Percentiles rank a stretch among this genome's conserved stretches.
Evolutionary conservation across 2,329 filamentous ascomycete genomes (phyloP).

Genomic region (Anthostomella pinea): DNA sequence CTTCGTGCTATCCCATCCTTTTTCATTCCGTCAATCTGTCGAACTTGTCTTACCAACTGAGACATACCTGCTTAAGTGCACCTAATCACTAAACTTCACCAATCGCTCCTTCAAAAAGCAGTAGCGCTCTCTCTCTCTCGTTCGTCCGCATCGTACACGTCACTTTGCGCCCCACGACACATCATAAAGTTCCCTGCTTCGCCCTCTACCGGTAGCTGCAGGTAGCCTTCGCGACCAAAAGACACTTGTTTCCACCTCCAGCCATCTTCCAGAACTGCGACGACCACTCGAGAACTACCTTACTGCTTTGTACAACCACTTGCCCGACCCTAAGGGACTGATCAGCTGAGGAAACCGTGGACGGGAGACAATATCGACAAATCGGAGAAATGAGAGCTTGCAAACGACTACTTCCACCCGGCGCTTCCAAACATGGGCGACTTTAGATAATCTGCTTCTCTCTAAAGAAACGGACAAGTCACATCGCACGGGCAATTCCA

Average conservation of each 20-base stretch:
- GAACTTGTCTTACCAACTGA: no score
- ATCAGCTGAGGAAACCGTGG: conserved; percentile 12
- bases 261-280: conserved; percentile 19
- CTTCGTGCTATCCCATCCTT: no score
- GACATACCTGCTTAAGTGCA: no score
- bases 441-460: conserved; percentile 17
- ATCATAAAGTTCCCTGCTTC: no score
- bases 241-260: conserved; percentile 16
- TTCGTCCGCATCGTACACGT: no score
- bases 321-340: conserved; percentile 1
- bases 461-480: conserved; percentile 17
- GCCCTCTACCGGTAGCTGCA: no score
- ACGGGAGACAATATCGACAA: conserved; percentile 12
- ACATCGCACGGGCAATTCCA: conserved; percentile 18
- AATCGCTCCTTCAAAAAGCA: no score
- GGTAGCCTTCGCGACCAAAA: conserved; percentile 18
- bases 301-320: conserved; percentile 14
- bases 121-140: no score
- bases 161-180: no score
- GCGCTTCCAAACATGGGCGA: conserved; percentile 24
- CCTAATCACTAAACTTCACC: no score
- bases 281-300: conserved; percentile 14
- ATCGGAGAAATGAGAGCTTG: conserved; percentile 23
- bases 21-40: no score
- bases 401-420: conserved; percentile 15